Percentiles rank a stretch among this genome's conserved stretches.
These are phyloP conservation scores for Penicillium fuscoglaucum DNA, from an alignment of 2,329 filamentous ascomycete genomes.

Conservation along the genomic window DNA sequence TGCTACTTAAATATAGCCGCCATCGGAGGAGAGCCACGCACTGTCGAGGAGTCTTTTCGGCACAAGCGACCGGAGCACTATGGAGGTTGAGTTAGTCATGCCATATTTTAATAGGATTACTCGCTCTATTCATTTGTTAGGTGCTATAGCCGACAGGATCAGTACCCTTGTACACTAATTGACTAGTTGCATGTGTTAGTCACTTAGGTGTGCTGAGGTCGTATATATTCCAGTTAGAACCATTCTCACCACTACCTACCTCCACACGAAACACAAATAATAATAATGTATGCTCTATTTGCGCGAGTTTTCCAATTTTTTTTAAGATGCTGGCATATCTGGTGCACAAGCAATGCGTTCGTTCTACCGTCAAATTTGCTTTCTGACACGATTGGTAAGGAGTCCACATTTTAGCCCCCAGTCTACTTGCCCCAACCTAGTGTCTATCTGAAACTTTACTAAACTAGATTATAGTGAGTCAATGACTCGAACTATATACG, in stretches of 20 bases:
- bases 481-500: too few species aligned
- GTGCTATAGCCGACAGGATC: neutral
- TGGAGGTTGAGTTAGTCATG: neutral
- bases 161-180: neutral
- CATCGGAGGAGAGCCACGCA: neutral
- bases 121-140: neutral
- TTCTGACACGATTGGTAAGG: neutral
- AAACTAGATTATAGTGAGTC: neutral
- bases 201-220: neutral
- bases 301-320: too few species aligned
- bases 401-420: neutral
- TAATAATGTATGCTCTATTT: too few species aligned
- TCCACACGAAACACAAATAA: neutral
- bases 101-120: neutral
- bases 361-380: neutral
- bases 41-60: neutral
- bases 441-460: neutral
- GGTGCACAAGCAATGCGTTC: neutral
- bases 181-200: neutral
- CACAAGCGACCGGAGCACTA: neutral
- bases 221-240: neutral
- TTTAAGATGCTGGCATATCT: neutral
- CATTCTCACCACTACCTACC: neutral
- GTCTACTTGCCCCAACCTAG: neutral
- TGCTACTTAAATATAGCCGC: neutral